Base-by-base conservation (phyloP, 139 green algal genomes). In the Chlamydomonas incerta region DNA sequence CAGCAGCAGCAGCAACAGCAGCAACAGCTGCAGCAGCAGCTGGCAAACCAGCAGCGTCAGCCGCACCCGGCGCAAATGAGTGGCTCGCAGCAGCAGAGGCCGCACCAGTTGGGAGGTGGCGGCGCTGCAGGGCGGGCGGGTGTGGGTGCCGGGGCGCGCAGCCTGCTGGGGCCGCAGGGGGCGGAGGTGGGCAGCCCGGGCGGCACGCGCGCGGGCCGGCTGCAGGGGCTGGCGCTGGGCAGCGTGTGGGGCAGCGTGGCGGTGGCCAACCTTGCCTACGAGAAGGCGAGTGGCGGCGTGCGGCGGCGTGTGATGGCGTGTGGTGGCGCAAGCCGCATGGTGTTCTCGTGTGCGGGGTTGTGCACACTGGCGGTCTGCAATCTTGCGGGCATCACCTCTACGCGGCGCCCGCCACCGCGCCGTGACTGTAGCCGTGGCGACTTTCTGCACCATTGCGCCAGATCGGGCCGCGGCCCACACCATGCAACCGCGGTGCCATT, bases 181-280 rank as follows among this genome's bases (percentile, higher is more conserved):
- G 77, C 2, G 10, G 63, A 67, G 63, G n/a, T 74, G 41, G 77
- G 77, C 63, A 74, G 63, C 29, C 77, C 77, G 2, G 77, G 77
- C 0, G 77, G 77, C 63, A 84, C 77, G 10, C 63, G 63, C 17
- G 24, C 0, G 35, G 77, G 77, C 0, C 35, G 29, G 47, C 77
- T 84, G 77, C 21, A 41, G 23, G 77, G 77, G 24, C 77, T 84
- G 46, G 77, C 29, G n/a, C 65, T 84, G 41, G 77, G 77, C 29
- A 34, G 77, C 13, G 63, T 84, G 77, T 84, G 63, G 63, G 77
- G 77, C 63, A 74, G 77, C n/a, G 77, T 84, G 63, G 14, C 77
- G 63, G 77, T 84, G 41, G 77, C 65, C 6, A 84, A 84, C 65
- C 77, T 84, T 29, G 77, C 77, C 41, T 84, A 84, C 46, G 77